These are phyloP conservation scores for Plasmopara viticola DNA, from an alignment of 352 stramenopile species.

Conservation along the genomic window DNA sequence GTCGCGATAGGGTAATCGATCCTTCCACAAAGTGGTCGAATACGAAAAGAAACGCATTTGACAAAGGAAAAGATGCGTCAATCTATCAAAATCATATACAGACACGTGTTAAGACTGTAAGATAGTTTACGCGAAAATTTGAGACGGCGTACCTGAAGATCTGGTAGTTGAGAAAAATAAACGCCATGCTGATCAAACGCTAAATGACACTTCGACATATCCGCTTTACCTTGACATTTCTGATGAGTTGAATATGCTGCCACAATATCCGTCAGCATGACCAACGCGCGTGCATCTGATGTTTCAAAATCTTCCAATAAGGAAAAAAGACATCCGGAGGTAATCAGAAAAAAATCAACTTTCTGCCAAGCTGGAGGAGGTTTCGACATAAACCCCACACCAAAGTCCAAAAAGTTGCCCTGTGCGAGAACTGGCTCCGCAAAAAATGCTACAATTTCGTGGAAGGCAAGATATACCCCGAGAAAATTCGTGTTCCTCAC, in stretches of 20 bases:
- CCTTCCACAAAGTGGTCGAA: constrained; percentile 80
- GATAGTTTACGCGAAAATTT: background rate
- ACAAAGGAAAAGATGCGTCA: constrained; percentile 75
- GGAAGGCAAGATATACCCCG: constrained; percentile 60
- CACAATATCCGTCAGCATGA: constrained; percentile 66
- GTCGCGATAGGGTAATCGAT: constrained; percentile 33
- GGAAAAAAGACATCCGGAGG: constrained; percentile 64
- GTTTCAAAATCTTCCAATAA: constrained; percentile 80
- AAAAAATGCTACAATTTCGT: constrained; percentile 64
- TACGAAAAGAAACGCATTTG: constrained; percentile 77
- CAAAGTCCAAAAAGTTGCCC: constrained; percentile 46
- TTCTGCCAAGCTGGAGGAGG: constrained; percentile 68
- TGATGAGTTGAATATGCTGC: constrained; percentile 62
- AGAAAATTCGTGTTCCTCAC: constrained; percentile 78
- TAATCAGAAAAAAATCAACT: constrained; percentile 67
- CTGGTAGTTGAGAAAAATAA: constrained; percentile 82
- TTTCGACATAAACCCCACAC: constrained; percentile 61
- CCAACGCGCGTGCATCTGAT: constrained; percentile 56
- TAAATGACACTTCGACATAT: constrained; percentile 80
- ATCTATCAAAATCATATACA: constrained; percentile 35
- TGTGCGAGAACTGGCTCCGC: constrained; percentile 39
- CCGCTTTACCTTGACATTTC: constrained; percentile 36
- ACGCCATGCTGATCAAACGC: constrained; percentile 73
- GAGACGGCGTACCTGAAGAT: constrained; percentile 55
- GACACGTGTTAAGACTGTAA: background rate